Evolutionary conservation across 2,329 filamentous ascomycete genomes (phyloP).

Genomic region (Coniochaeta sp.): DNA sequence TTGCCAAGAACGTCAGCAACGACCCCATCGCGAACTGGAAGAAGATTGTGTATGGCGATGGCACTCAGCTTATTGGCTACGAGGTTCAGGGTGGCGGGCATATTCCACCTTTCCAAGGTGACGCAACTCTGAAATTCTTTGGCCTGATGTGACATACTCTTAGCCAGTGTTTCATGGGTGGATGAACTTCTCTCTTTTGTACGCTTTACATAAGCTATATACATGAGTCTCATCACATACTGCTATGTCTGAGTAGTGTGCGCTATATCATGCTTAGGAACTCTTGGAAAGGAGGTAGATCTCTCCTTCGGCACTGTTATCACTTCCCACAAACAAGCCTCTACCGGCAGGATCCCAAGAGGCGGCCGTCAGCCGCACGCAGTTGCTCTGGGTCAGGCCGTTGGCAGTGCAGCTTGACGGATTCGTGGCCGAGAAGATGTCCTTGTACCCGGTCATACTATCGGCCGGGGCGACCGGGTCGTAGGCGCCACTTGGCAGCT

Average conservation of each 20-base stretch:
- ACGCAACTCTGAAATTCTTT: constrained; percentile 3
- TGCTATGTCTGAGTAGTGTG: background rate
- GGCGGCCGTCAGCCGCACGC: constrained; percentile 24
- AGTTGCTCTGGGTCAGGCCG: constrained; percentile 26
- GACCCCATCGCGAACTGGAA: constrained; percentile 4
- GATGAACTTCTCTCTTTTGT: background rate
- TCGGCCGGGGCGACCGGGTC: constrained; percentile 20
- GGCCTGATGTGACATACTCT: background rate
- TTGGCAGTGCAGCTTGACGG: constrained; percentile 21
- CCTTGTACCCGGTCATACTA: constrained; percentile 20
- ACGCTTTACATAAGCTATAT: background rate
- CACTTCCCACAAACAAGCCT: constrained; percentile 27
- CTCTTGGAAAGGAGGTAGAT: constrained; percentile 16
- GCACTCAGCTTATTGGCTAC: constrained; percentile 3
- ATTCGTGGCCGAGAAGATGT: constrained; percentile 18
- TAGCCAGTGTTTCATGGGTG: background rate
- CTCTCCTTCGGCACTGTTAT: constrained; percentile 27
- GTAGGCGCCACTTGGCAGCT: constrained; percentile 17
- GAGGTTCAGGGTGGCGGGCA: constrained; percentile 4
- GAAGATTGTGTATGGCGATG: constrained; percentile 3
- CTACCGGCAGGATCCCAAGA: constrained; percentile 25
- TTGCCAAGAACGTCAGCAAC: constrained; percentile 1
- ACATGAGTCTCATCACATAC: background rate
- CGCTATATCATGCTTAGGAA: background rate
- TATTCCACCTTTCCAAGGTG: constrained; percentile 3